Evolutionary conservation across 306 rosid genomes (phyloP).

Genomic region (Abrus pulchellus): DNA sequence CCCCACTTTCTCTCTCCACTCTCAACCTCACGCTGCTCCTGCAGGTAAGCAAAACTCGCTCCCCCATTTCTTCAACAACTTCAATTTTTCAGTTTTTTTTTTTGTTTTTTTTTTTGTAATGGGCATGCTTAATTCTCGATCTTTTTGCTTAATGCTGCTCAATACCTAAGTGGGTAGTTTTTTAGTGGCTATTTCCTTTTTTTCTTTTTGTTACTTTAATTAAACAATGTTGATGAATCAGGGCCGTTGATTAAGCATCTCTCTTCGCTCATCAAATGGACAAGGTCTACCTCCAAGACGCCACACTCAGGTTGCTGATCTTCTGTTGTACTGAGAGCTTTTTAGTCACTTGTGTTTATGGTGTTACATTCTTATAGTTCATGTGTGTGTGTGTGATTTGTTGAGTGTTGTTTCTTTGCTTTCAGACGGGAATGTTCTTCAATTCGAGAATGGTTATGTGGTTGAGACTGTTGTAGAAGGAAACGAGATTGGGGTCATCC

Average conservation of each 20-base stretch:
- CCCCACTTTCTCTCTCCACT: constrained; percentile 55
- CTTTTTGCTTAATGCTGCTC: constrained; percentile 11
- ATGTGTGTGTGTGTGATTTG: constrained; percentile 17
- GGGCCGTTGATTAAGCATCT: constrained; percentile 86
- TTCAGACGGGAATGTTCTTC: constrained; percentile 89
- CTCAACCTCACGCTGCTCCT: constrained; percentile 83
- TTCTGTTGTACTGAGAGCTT: constrained; percentile 17
- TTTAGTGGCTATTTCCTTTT: neutral
- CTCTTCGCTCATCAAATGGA: constrained; percentile 86
- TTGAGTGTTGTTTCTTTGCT: constrained; percentile 2
- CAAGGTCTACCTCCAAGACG: constrained; percentile 74
- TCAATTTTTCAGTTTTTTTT: constrained; percentile 26
- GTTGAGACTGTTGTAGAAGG: constrained; percentile 97
- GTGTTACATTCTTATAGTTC: constrained; percentile 19
- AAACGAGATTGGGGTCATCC: constrained; percentile 83
- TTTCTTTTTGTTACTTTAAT: neutral
- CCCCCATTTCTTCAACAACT: constrained; percentile 33
- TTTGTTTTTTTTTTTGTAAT: constrained; percentile 31
- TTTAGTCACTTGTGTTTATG: neutral
- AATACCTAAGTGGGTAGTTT: constrained; percentile 40
- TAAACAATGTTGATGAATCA: constrained; percentile 53
- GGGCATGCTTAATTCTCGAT: constrained; percentile 51
- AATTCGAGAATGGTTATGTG: constrained; percentile 91
- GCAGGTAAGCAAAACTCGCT: constrained; percentile 61
- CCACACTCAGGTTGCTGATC: constrained; percentile 73